These are phyloP conservation scores for Penicillium salamii DNA, from an alignment of 495 filamentous ascomycete genomes.

Conservation along the genomic window DNA sequence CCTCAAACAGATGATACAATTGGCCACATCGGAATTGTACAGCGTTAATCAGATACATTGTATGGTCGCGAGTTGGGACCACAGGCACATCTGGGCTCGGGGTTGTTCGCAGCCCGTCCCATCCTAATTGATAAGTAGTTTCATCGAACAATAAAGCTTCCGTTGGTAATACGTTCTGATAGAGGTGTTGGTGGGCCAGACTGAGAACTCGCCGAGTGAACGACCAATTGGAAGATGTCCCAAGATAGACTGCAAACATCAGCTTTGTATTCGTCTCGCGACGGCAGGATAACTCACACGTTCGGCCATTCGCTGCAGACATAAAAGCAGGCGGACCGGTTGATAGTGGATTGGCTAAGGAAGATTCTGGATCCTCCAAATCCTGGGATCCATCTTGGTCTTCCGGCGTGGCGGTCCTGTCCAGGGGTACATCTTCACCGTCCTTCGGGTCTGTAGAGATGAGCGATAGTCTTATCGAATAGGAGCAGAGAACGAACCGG, in stretches of 20 bases:
- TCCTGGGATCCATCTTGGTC: constrained; percentile 12
- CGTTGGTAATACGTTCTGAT: constrained; percentile 31
- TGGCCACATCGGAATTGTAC: constrained; percentile 45
- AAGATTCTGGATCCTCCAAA: constrained; percentile 21
- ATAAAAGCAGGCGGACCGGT: constrained; percentile 35
- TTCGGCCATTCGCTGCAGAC: constrained; percentile 28
- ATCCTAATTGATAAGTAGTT: constrained; percentile 38
- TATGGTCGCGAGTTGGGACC: constrained; percentile 38
- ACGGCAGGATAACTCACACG: constrained; percentile 19
- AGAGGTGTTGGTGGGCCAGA: constrained; percentile 36
- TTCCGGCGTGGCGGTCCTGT: constrained; percentile 6
- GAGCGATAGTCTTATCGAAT: neutral
- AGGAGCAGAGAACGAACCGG: neutral
- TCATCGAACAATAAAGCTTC: constrained; percentile 38
- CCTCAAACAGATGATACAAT: constrained; percentile 46
- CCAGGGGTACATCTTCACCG: constrained; percentile 10
- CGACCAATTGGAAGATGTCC: constrained; percentile 48
- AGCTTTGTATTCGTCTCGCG: neutral
- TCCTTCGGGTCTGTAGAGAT: constrained; percentile 18
- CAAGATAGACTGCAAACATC: constrained; percentile 34
- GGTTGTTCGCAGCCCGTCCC: constrained; percentile 33
- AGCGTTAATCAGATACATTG: constrained; percentile 41
- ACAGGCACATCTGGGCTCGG: constrained; percentile 23
- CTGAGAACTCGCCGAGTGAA: constrained; percentile 41
- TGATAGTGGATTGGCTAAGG: constrained; percentile 38